A percentile compares a stretch with the other conserved stretches of the same genome.
phyloP scores from a whole-genome alignment of 2,329 filamentous ascomycete genomes.

The Lasiodiplodia sp. region DNA sequence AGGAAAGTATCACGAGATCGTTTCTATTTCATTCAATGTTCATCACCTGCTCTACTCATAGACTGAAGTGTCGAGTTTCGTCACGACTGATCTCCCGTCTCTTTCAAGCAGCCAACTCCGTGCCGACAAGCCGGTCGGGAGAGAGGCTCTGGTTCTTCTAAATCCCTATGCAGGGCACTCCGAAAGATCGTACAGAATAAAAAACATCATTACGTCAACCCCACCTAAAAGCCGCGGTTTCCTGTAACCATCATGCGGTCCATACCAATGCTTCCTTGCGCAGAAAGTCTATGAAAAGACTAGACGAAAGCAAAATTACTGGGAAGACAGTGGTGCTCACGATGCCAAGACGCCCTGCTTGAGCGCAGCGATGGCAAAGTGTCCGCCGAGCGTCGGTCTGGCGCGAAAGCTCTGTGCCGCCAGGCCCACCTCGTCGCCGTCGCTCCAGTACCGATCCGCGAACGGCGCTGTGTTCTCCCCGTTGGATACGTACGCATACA shows the following conservation, averaged over 20 bases:
- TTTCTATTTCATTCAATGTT: neutral
- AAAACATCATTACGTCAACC: neutral
- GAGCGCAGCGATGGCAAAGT: conserved; percentile 52
- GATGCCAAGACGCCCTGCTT: conserved; percentile 30
- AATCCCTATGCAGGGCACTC: neutral
- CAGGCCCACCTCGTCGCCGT: conserved; percentile 34
- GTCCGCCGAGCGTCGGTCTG: conserved; percentile 52
- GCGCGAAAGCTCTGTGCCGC: conserved; percentile 43
- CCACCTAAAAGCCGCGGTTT: too few relatives aligned
- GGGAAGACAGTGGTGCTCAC: neutral
- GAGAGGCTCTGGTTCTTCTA: neutral
- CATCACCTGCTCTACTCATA: neutral
- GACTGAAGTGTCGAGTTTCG: neutral
- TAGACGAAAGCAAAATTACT: neutral
- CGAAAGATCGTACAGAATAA: conserved; percentile 23
- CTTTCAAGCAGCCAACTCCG: neutral
- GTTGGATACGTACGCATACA: conserved; percentile 53
- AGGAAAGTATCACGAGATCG: neutral
- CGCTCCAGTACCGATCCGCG: conserved; percentile 51
- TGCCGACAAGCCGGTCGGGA: neutral
- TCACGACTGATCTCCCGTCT: neutral
- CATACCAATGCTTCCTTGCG: too few relatives aligned
- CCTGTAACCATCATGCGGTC: too few relatives aligned
- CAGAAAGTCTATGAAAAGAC: too few relatives aligned
- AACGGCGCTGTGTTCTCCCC: conserved; percentile 54